Percentiles rank a stretch among this genome's conserved stretches.
Conservation (phyloP, 176 grass and related monocot species). For the Puccinellia tenuiflora region DNA sequence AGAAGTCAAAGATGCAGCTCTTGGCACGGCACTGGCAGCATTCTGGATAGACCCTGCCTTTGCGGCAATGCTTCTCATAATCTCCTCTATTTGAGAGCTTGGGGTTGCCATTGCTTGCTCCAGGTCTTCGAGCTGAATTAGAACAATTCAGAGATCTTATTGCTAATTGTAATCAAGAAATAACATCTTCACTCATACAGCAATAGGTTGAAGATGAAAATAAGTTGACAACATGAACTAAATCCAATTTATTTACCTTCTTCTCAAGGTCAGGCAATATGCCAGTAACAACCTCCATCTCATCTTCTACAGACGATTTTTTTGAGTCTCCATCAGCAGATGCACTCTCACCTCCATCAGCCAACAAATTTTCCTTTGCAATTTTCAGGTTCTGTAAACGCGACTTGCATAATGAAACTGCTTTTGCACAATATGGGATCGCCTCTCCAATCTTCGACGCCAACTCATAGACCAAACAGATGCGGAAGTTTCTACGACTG, state of each 20-base stretch:
- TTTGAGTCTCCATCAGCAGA: slow-evolving; percentile 38
- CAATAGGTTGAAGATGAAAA: slow-evolving; percentile 5
- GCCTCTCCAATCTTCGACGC: slow-evolving; percentile 61
- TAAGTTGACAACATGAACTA: neutral
- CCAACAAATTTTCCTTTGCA: slow-evolving; percentile 28
- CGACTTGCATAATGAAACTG: slow-evolving; percentile 77
- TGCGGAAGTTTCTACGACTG: slow-evolving; percentile 73
- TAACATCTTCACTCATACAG: neutral
- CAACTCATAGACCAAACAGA: slow-evolving; percentile 78
- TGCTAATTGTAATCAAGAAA: neutral
- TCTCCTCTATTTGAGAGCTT: slow-evolving; percentile 33
- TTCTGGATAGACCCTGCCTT: slow-evolving; percentile 27
- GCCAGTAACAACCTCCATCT: slow-evolving; percentile 66
- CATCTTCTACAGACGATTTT: slow-evolving; percentile 45
- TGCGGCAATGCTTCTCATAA: slow-evolving; percentile 39
- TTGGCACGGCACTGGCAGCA: slow-evolving; percentile 24
- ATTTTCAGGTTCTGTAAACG: slow-evolving; percentile 55
- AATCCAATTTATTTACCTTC: slow-evolving; percentile 57
- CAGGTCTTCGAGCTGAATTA: slow-evolving; percentile 87
- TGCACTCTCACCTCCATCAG: slow-evolving; percentile 32
- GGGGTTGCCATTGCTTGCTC: slow-evolving; percentile 53
- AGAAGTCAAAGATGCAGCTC: slow-evolving; percentile 52
- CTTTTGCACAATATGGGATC: slow-evolving; percentile 75
- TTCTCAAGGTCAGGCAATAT: slow-evolving; percentile 89
- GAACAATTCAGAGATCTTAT: slow-evolving; percentile 21